These are phyloP conservation scores for Torulaspora delbrueckii DNA, from an alignment of 805 yeast genomes.

Conservation along the genomic window DNA sequence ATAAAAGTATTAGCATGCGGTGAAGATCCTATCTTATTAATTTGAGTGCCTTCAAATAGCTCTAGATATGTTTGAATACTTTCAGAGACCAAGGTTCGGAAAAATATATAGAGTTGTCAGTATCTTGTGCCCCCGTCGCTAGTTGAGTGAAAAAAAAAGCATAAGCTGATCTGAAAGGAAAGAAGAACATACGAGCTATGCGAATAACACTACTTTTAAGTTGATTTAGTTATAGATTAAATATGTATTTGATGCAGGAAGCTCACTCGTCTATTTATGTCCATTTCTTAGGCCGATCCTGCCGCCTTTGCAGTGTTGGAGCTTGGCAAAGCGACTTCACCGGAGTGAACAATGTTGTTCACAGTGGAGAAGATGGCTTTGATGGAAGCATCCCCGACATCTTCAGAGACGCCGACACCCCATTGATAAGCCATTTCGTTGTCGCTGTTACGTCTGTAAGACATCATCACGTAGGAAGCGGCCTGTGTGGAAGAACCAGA, in stretches of 20 bases:
- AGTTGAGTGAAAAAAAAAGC: not conserved
- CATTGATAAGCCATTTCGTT: slow-evolving; percentile 47
- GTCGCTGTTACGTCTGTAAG: slow-evolving; percentile 43
- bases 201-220: not conserved
- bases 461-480: slow-evolving; percentile 63
- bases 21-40: not conserved
- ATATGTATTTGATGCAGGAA: slow-evolving; percentile 2
- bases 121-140: not conserved
- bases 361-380: slow-evolving; percentile 61
- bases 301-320: slow-evolving; percentile 13
- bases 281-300: slow-evolving; percentile 17
- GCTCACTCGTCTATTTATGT: not conserved
- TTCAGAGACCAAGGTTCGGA: not conserved
- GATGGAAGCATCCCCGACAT: slow-evolving; percentile 81
- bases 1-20: slow-evolving; percentile 27
- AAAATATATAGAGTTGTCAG: not conserved
- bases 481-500: slow-evolving; percentile 67
- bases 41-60: not conserved
- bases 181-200: not conserved
- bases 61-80: not conserved
- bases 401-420: slow-evolving; percentile 94
- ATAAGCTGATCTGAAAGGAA: not conserved
- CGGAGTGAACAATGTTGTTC: slow-evolving; percentile 39
- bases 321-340: slow-evolving; percentile 27
- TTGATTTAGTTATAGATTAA: not conserved